A percentile compares a stretch with the other conserved stretches of the same genome.
Conservation (phyloP, 2,329 filamentous ascomycete species). For the Alternaria rosae region DNA sequence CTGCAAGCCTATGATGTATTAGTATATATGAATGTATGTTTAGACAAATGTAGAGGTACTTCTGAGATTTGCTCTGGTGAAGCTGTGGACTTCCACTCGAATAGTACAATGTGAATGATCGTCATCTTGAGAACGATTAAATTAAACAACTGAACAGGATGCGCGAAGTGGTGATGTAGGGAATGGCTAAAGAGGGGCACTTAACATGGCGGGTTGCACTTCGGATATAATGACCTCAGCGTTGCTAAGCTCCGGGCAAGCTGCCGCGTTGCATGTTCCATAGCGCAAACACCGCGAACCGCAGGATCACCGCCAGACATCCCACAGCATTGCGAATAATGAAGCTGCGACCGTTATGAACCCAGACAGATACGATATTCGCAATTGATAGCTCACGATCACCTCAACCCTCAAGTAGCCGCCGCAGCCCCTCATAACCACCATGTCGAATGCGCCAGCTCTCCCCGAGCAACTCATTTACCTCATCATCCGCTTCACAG, state of each 20-base stretch:
- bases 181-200: constrained; percentile 1
- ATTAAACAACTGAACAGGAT: not conserved
- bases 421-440: constrained; percentile 8
- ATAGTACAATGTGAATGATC: constrained; percentile 73
- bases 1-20: constrained; percentile 58
- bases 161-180: not conserved
- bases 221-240: constrained; percentile 32
- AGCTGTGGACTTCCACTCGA: constrained; percentile 67
- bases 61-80: constrained; percentile 61
- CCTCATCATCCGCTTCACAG: constrained; percentile 89
- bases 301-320: constrained; percentile 9
- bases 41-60: constrained; percentile 49
- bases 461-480: constrained; percentile 62
- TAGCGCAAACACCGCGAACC: constrained; percentile 7
- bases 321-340: constrained; percentile 2
- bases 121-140: constrained; percentile 57
- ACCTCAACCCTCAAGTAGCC: constrained; percentile 1
- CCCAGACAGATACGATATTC: not conserved
- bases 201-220: constrained; percentile 2
- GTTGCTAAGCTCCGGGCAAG: constrained; percentile 28
- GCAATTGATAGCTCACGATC: constrained; percentile 7
- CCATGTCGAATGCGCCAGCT: constrained; percentile 35
- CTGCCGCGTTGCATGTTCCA: constrained; percentile 14
- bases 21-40: not conserved
- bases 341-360: constrained; percentile 11